Evolutionary conservation across 768 basidiomycete genomes (phyloP), one percentile per base, ranked within the genome.

Genomic region (Dioszegia crocea): DNA sequence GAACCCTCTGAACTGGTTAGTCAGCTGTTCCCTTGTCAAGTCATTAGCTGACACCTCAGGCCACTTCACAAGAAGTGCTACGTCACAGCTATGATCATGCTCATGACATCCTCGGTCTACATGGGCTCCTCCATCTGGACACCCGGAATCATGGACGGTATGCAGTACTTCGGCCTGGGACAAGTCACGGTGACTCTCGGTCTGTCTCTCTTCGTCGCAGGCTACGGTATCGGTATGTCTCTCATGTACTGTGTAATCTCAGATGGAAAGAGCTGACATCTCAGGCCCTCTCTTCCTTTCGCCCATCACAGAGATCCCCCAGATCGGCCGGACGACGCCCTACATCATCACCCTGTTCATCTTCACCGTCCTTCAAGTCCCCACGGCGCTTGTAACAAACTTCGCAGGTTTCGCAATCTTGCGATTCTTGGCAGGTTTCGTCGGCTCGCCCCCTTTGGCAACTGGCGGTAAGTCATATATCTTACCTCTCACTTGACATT

Each of bases 171-270:
- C 43, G 67, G 66, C 14, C 57, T 68, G 2, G 61, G 62, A 1
- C 63, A 65, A 46, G 62, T 71, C 33, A 53, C 63, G 9, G 75
- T 68, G 2, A 76, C 67, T 0, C 60, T 77, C 12, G 76, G 74
- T 23, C 50, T 80, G 2, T 71, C 77, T 0, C 66, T 78, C 14
- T 79, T 77, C 61, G 77, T 79, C 21, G 53, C 62, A 5, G 77
- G 69, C 1, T 79, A 80, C 65, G 79, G 75, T 11, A 60, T 78
- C n/a, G n/a, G n/a, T n/a, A n/a, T n/a, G n/a, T n/a, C n/a, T n/a
- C n/a, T n/a, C n/a, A n/a, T n/a, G n/a, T n/a, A n/a, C n/a, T n/a
- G n/a, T n/a, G n/a, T n/a, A n/a, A n/a, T n/a, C n/a, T n/a, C n/a
- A n/a, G n/a, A n/a, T n/a, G n/a, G n/a, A n/a, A n/a, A n/a, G n/a